Percentiles rank a stretch among this genome's conserved stretches.
Evolutionary conservation across 1,139 yeast species (phyloP).

Genomic region (Pichia cactophila): DNA sequence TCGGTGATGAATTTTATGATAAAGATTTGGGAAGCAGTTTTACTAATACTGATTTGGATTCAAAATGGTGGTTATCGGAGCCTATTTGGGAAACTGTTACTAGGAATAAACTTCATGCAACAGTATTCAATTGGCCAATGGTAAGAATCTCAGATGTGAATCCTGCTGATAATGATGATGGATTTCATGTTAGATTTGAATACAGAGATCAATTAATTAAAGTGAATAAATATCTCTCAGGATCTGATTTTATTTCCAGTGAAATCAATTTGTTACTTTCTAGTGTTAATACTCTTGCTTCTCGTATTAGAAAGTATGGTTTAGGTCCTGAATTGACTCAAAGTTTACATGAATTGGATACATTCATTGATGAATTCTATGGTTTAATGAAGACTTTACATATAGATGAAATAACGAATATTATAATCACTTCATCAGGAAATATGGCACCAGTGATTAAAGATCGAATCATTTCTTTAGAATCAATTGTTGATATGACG

Average conservation of each 20-base stretch:
- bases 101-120: slow-evolving; percentile 55
- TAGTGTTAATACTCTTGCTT: slow-evolving; percentile 76
- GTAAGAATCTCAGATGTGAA: slow-evolving; percentile 52
- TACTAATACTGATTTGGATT: slow-evolving; percentile 49
- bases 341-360: slow-evolving; percentile 59
- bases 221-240: slow-evolving; percentile 63
- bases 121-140: slow-evolving; percentile 98
- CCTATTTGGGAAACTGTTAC: slow-evolving; percentile 80
- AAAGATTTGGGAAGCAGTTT: slow-evolving; percentile 49
- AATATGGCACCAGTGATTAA: slow-evolving; percentile 89
- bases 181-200: slow-evolving; percentile 57
- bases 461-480: slow-evolving; percentile 56
- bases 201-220: slow-evolving; percentile 49
- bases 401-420: slow-evolving; percentile 57
- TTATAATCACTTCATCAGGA: slow-evolving; percentile 79
- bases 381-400: slow-evolving; percentile 46
- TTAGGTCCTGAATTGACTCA: slow-evolving; percentile 52
- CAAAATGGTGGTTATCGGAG: slow-evolving; percentile 84
- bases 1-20: slow-evolving; percentile 77
- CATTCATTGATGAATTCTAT: slow-evolving; percentile 44
- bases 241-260: slow-evolving; percentile 25
- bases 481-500: slow-evolving; percentile 51
- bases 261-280: slow-evolving; percentile 64
- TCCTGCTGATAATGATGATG: slow-evolving; percentile 46
- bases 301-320: slow-evolving; percentile 67